Evolutionary conservation across 164 flowering plant species (phyloP), one percentile per base, ranked within the genome.

Genomic region (Echeveria elegans): DNA sequence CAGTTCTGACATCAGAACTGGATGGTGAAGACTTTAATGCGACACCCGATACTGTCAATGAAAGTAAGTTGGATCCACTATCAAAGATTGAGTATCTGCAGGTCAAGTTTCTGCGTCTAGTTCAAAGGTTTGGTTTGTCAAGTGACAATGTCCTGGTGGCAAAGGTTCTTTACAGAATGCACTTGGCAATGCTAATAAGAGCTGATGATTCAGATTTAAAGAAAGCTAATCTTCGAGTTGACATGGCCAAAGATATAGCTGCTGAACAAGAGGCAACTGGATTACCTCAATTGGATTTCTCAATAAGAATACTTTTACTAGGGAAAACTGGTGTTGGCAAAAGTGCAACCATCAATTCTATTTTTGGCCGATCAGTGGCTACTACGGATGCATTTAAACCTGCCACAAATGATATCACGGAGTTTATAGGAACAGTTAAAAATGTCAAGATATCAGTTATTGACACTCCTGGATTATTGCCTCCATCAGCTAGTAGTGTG

Each of bases 261-360:
- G 72, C 79, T 69, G 80, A 83, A 40, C 88, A 85, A 75, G 97
- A 91, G 71, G 75, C 77, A 60, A 66, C 77, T 75, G 88, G 86
- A 12, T 58, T 40, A 16, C 82, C 89, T 23, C 85, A 79, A 67
- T 70, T 88, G 70, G 87, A 88, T 68, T 86, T 90, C 76, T 79
- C 92, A 63, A 47, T 88, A 29, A 80, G 78, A 68, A 81, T 95
- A 72, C 97, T 92, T 52, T 81, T 92, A 68, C 67, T 95, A 68
- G 99, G 99, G 5, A 90, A 82, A 82, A 88, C 97, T 37, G 99
- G 99, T 14, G 92, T 87, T 61, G 98, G 98, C 64, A 95, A 95
- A 80, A 95, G 99, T 77, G 89, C 99, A 28, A 92, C 97, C 26
- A 87, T 92, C 78, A 95, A 95, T 76, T 92, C 99, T n/a, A 77